Evolutionary conservation across 2,329 filamentous ascomycete genomes (phyloP).

Genomic region (Aspergillus costaricaensis): DNA sequence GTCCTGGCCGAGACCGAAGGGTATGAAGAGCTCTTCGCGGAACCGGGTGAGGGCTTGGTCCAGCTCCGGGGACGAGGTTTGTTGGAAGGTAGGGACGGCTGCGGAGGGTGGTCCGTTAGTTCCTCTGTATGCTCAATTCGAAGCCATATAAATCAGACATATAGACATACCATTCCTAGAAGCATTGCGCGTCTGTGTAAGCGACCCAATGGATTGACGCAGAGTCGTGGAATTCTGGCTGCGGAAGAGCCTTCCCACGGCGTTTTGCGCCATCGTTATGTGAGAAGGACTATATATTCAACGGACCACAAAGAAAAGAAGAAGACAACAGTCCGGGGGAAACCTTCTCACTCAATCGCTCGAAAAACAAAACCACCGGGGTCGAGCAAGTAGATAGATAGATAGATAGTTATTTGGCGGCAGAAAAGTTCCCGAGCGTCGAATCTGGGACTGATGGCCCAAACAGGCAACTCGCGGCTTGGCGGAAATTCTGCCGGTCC

Average conservation of each 20-base stretch:
- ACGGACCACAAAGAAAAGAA: not conserved
- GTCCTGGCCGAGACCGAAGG: conserved; percentile 38
- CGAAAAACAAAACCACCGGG: not conserved
- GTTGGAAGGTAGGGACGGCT: conserved; percentile 44
- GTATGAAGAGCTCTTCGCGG: conserved; percentile 49
- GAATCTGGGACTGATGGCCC: conserved; percentile 19
- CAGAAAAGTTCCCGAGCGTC: conserved; percentile 32
- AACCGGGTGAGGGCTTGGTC: conserved; percentile 43
- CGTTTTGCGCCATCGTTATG: conserved; percentile 41
- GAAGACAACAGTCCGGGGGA: not conserved
- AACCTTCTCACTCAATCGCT: not conserved
- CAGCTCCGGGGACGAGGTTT: conserved; percentile 44
- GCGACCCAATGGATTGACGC: conserved; percentile 33
- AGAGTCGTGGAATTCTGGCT: conserved; percentile 36
- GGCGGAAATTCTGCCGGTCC: conserved; percentile 43
- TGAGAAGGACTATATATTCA: not conserved
- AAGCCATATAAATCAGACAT: not conserved
- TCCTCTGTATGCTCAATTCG: not conserved
- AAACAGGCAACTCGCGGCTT: conserved; percentile 33
- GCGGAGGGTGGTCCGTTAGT: not conserved
- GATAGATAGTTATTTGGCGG: conserved; percentile 13
- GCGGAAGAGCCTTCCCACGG: conserved; percentile 41
- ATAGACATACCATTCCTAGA: conserved; percentile 34
- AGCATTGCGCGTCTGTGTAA: conserved; percentile 35
- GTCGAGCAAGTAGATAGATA: not conserved